phyloP scores from a whole-genome alignment of 805 yeast genomes.

The Monosporozyma unispora region DNA sequence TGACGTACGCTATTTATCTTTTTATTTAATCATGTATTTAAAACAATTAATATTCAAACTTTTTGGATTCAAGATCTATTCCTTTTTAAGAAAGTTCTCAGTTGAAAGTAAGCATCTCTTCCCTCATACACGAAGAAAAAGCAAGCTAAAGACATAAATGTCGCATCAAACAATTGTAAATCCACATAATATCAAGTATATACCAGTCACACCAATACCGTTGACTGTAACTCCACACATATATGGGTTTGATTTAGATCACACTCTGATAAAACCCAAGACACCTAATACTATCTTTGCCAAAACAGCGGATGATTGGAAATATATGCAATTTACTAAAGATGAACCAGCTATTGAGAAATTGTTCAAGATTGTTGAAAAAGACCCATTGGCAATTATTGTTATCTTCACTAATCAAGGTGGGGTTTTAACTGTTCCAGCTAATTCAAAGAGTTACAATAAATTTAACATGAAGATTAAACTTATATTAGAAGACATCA shows the following conservation, averaged over 20 bases:
- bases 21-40: background rate
- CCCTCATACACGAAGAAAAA: too few relatives aligned
- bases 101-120: too few relatives aligned
- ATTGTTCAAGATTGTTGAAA: constrained; percentile 10
- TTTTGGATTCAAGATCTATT: background rate
- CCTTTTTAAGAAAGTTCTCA: background rate
- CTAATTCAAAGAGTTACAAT: constrained; percentile 26
- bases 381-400: constrained; percentile 31
- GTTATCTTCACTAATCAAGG: constrained; percentile 88
- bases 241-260: constrained; percentile 82
- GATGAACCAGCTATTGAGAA: constrained; percentile 12
- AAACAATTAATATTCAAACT: background rate
- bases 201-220: constrained; percentile 24
- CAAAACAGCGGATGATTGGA: constrained; percentile 63
- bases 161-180: constrained; percentile 30
- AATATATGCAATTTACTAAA: constrained; percentile 39
- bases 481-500: constrained; percentile 29
- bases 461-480: constrained; percentile 38
- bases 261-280: constrained; percentile 61
- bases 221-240: background rate
- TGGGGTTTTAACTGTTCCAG: constrained; percentile 31
- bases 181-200: constrained; percentile 37
- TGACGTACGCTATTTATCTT: background rate
- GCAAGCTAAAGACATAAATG: too few relatives aligned
- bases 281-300: constrained; percentile 43